A percentile compares a stretch with the other conserved stretches of the same genome.
Conservation (phyloP, 208 protist species). For the Trypanosoma melophagium region DNA sequence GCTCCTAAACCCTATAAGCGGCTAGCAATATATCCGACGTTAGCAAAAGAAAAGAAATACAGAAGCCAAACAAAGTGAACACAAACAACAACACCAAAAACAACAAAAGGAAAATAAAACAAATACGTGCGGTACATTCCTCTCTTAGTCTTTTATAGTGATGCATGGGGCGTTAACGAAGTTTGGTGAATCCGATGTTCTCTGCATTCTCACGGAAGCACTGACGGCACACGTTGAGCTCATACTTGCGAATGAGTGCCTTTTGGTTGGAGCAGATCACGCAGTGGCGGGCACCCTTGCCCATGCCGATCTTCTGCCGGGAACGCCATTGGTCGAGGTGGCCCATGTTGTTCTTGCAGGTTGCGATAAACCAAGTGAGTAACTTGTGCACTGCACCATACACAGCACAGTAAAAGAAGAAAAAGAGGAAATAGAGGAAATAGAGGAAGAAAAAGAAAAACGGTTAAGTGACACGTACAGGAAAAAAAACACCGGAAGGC, state of each 20-base stretch:
- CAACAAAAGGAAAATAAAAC: not conserved
- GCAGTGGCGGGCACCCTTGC: slow-evolving; percentile 88
- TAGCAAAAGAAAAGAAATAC: not conserved
- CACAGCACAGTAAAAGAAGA: not conserved
- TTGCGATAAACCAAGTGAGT: not conserved
- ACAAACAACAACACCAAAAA: not conserved
- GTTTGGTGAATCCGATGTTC: slow-evolving; percentile 91
- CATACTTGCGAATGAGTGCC: slow-evolving; percentile 94
- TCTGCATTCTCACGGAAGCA: slow-evolving; percentile 94
- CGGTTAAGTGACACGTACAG: too few relatives aligned
- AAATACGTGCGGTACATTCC: not conserved
- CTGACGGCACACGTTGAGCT: slow-evolving; percentile 93
- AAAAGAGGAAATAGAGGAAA: not conserved
- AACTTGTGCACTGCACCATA: slow-evolving; percentile 2
- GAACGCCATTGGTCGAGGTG: slow-evolving; percentile 93
- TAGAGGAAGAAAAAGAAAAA: not conserved
- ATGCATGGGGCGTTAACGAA: slow-evolving; percentile 52
- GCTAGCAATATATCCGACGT: too few relatives aligned
- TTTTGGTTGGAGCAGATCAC: slow-evolving; percentile 92
- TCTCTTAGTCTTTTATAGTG: not conserved
- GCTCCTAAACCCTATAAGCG: too few relatives aligned
- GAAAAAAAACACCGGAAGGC: too few relatives aligned
- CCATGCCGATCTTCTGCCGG: slow-evolving; percentile 92
- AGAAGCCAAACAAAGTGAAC: not conserved
- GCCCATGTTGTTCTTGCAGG: slow-evolving; percentile 44